Evolutionary conservation across 164 flowering plant genomes (phyloP).

Genomic region (Berberis thunbergii): DNA sequence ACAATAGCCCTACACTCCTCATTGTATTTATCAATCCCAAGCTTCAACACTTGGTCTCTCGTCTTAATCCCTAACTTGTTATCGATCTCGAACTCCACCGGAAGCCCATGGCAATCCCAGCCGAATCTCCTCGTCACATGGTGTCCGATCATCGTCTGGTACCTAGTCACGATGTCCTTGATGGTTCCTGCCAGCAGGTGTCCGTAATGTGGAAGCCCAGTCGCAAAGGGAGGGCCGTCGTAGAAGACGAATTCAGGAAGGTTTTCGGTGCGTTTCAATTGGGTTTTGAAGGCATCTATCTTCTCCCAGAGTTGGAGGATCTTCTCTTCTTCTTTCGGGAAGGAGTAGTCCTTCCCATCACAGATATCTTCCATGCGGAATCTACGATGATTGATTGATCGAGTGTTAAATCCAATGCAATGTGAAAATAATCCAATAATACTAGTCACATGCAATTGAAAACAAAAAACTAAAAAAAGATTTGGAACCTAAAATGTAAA

Average conservation of each 20-base stretch:
- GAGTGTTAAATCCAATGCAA: no score
- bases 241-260: conserved; percentile 87
- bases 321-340: conserved; percentile 56
- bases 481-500: no score
- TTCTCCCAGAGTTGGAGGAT: conserved; percentile 52
- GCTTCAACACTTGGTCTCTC: conserved; percentile 47
- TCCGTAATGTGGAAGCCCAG: conserved; percentile 95
- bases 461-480: no score
- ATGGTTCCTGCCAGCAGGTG: conserved; percentile 96
- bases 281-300: conserved; percentile 72
- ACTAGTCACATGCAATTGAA: no score
- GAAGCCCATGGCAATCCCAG: conserved; percentile 98
- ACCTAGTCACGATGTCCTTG: conserved; percentile 86
- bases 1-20: conserved; percentile 90
- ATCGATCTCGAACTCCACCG: conserved; percentile 89
- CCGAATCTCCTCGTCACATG: conserved; percentile 97
- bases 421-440: no score
- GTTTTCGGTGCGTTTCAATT: conserved; percentile 42
- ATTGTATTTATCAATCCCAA: conserved; percentile 87
- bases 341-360: conserved; percentile 88
- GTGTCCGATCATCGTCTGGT: conserved; percentile 75
- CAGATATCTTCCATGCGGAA: conserved; percentile 67
- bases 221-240: conserved; percentile 98
- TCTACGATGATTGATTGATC: no score
- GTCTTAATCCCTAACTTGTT: conserved; percentile 58